Conservation (phyloP, 148 eudicot species). For the Bassia scoparia region DNA sequence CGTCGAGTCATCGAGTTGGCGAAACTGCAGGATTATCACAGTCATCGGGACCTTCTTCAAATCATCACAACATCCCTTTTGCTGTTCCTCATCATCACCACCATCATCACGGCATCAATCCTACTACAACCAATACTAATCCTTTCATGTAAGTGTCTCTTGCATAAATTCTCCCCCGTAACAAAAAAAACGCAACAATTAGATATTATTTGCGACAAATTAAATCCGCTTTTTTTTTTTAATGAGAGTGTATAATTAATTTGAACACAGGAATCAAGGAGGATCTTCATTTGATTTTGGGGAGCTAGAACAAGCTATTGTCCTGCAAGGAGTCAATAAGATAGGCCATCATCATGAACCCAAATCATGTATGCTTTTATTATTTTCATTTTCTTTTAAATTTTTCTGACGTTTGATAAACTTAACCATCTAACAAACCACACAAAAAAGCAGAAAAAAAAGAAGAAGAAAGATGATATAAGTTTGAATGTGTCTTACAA, state of each 20-base stretch:
- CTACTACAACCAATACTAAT: slow-evolving; percentile 21
- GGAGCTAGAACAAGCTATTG: slow-evolving; percentile 89
- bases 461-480: not conserved
- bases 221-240: too few relatives aligned
- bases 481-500: slow-evolving; percentile 42
- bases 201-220: too few relatives aligned
- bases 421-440: slow-evolving; percentile 34
- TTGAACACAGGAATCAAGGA: slow-evolving; percentile 70
- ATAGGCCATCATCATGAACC: slow-evolving; percentile 48
- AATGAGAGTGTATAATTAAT: too few relatives aligned
- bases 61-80: slow-evolving; percentile 61
- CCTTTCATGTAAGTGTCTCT: slow-evolving; percentile 55
- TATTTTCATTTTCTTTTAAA: not conserved
- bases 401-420: slow-evolving; percentile 43
- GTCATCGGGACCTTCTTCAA: slow-evolving; percentile 59
- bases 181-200: too few relatives aligned
- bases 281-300: slow-evolving; percentile 92
- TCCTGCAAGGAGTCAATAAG: slow-evolving; percentile 60
- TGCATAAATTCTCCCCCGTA: too few relatives aligned
- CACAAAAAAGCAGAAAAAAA: slow-evolving; percentile 10
- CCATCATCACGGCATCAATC: slow-evolving; percentile 37
- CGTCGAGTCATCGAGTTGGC: slow-evolving; percentile 56
- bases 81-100: slow-evolving; percentile 37
- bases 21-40: slow-evolving; percentile 46
- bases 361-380: slow-evolving; percentile 49